Evolutionary conservation across 1,284 basidiomycete species (phyloP), one percentile per base, ranked within the genome.

Genomic region (Rhizopogon parksii): DNA sequence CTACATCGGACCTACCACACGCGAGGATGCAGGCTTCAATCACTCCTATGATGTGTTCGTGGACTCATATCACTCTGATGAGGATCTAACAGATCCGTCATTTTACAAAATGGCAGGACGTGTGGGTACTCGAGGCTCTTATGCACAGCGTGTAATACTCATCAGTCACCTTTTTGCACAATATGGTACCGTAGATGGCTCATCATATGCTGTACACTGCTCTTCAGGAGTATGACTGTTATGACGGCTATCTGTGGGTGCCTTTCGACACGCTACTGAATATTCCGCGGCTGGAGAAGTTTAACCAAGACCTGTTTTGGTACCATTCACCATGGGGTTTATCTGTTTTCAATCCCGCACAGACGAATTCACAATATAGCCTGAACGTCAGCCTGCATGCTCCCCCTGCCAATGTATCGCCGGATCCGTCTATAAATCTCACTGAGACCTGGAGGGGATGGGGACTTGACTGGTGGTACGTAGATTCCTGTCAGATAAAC

Each of bases 191-290:
- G 14, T 47, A 73, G 67, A 74, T 76, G 75, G 76, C 75, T 7
- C 77, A 78, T 46, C 75, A 78, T 53, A 78, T 77, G 76, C 66
- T 77, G 14, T 75, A 75, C 53, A 76, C 73, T 6, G 74, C 69
- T 19, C 55, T 78, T 52, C 65, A 62, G 39, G 71, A 72, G 46
- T 57, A 74, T 47, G 64, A 60, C n/a, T 77, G 76, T 56, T 78
- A 77, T 56, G 66, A 71, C 21, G 77, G 76, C 4, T 77, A 75
- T 56, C 68, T 78, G 12, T 78, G 76, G 76, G 75, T 68, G 15
- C 76, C 76, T 9, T 77, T 77, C 55, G 73, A 78, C 53, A 71
- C 75, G 4, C 61, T 78, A 24, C 65, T 78, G 38, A 78, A 78
- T 50, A 59, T 78, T 24, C 75, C 77, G 11, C 72, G 76, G 15